Conservation (phyloP, 495 filamentous ascomycete genomes). For the Penicillium pancosmium region DNA sequence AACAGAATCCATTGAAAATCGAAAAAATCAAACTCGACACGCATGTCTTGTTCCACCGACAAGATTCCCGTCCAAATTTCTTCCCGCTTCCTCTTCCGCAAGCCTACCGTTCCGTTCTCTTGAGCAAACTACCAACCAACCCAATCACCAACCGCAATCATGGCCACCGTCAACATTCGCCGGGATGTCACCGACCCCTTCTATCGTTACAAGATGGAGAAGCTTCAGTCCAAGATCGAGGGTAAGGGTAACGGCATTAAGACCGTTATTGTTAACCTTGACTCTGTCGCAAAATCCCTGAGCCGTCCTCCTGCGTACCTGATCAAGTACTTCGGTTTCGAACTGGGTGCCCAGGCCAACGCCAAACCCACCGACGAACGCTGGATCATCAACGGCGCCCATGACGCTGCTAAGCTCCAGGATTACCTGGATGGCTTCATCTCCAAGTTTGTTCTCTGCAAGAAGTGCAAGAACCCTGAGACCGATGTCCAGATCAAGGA, state of each 20-base stretch:
- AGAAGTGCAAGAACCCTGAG: constrained; percentile 99
- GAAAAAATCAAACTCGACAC: constrained; percentile 53
- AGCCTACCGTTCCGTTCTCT: constrained; percentile 24
- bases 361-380: constrained; percentile 95
- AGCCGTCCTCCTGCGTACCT: constrained; percentile 91
- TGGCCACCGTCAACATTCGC: constrained; percentile 96
- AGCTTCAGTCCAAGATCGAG: constrained; percentile 97
- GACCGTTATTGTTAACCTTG: constrained; percentile 94
- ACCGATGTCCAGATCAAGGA: constrained; percentile 95
- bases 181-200: constrained; percentile 98
- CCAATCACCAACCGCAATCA: constrained; percentile 55
- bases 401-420: constrained; percentile 94
- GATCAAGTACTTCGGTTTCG: constrained; percentile 99
- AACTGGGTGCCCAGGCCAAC: constrained; percentile 97
- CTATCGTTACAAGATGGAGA: constrained; percentile 99
- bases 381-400: constrained; percentile 99
- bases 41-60: constrained; percentile 58
- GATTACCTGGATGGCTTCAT: constrained; percentile 99
- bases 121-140: constrained; percentile 14
- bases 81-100: constrained; percentile 39
- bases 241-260: constrained; percentile 98
- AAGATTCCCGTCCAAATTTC: constrained; percentile 43
- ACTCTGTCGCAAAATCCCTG: constrained; percentile 90
- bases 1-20: constrained; percentile 43
- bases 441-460: constrained; percentile 96